Percentiles rank a stretch among this genome's conserved stretches.
phyloP scores from a whole-genome alignment of 2,329 filamentous ascomycete genomes.

The Thermoascus crustaceus region DNA sequence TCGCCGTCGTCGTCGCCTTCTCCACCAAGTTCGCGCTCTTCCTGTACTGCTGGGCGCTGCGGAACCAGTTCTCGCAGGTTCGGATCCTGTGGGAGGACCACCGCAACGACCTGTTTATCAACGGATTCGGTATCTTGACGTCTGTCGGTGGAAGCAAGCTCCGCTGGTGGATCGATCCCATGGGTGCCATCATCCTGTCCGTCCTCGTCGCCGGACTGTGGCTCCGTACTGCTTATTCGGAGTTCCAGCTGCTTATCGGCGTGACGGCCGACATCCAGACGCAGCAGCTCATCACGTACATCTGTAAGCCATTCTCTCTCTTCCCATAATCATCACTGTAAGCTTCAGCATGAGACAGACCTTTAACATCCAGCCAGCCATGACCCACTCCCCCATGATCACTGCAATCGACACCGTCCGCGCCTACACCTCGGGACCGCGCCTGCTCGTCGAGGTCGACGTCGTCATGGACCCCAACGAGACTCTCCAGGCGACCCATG shows the following conservation, averaged over 20 bases:
- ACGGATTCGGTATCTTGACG: slow-evolving; percentile 84
- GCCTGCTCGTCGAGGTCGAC: slow-evolving; percentile 91
- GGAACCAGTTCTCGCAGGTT: slow-evolving; percentile 85
- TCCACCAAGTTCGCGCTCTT: slow-evolving; percentile 75
- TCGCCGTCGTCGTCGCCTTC: slow-evolving; percentile 80
- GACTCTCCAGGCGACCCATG: slow-evolving; percentile 71
- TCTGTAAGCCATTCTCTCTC: slow-evolving; percentile 48
- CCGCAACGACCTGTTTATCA: slow-evolving; percentile 94
- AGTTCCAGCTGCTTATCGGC: slow-evolving; percentile 87
- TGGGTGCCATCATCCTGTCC: slow-evolving; percentile 79
- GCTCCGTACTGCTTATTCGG: slow-evolving; percentile 74
- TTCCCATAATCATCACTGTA: too few species aligned
- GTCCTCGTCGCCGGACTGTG: slow-evolving; percentile 70
- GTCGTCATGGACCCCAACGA: slow-evolving; percentile 79
- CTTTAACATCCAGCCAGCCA: slow-evolving; percentile 34
- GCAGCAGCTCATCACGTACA: slow-evolving; percentile 92
- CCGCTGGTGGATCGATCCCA: slow-evolving; percentile 89
- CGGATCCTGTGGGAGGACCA: slow-evolving; percentile 95
- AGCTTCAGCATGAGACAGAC: slow-evolving; percentile 5
- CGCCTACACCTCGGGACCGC: slow-evolving; percentile 80
- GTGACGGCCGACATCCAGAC: slow-evolving; percentile 77
- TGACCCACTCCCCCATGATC: slow-evolving; percentile 80
- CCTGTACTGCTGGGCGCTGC: slow-evolving; percentile 83
- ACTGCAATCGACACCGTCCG: slow-evolving; percentile 88
- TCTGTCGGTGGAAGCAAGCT: slow-evolving; percentile 86